Conservation (phyloP, 768 basidiomycete species). For the Calocybe gangraenosa region DNA sequence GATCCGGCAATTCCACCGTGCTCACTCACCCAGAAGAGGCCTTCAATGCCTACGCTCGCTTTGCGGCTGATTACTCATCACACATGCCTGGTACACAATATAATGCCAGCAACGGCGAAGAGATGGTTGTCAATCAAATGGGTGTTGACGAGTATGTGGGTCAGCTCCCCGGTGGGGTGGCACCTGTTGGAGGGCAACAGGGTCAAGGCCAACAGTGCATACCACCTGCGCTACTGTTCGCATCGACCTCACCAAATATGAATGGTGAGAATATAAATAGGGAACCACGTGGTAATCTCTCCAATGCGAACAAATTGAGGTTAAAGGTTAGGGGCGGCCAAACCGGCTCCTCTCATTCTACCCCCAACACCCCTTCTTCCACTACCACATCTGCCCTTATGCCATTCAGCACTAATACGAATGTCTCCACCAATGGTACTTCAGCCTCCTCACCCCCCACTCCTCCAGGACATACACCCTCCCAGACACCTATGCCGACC, state of each 20-base stretch:
- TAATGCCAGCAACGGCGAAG: conserved; percentile 33
- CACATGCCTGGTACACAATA: conserved; percentile 57
- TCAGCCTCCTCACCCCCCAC: conserved; percentile 15
- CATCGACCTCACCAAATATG: conserved; percentile 8
- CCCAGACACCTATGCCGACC: conserved; percentile 25
- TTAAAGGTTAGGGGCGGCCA: conserved; percentile 18
- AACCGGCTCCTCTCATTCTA: conserved; percentile 11
- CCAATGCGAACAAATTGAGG: conserved; percentile 16
- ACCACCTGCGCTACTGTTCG: conserved; percentile 21
- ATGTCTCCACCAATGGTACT: conserved; percentile 2
- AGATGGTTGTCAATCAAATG: conserved; percentile 18
- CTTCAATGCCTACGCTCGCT: conserved; percentile 68
- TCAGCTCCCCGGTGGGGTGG: conserved; percentile 8
- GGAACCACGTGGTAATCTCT: conserved; percentile 1
- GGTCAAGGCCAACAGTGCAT: conserved; percentile 16
- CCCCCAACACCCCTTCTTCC: conserved; percentile 17
- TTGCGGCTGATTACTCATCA: conserved; percentile 55
- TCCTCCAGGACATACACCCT: conserved; percentile 33
- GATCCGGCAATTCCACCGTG: conserved; percentile 19
- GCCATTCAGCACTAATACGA: conserved; percentile 4
- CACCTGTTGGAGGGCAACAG: conserved; percentile 5
- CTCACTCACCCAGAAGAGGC: conserved; percentile 45
- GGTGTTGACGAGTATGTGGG: conserved; percentile 4
- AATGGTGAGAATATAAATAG: conserved; percentile 11
- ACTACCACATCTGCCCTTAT: conserved; percentile 17